Evolutionary conservation across 2,329 filamentous ascomycete genomes (phyloP), one percentile per base, ranked within the genome.

Genomic region (Aspergillus sp.): DNA sequence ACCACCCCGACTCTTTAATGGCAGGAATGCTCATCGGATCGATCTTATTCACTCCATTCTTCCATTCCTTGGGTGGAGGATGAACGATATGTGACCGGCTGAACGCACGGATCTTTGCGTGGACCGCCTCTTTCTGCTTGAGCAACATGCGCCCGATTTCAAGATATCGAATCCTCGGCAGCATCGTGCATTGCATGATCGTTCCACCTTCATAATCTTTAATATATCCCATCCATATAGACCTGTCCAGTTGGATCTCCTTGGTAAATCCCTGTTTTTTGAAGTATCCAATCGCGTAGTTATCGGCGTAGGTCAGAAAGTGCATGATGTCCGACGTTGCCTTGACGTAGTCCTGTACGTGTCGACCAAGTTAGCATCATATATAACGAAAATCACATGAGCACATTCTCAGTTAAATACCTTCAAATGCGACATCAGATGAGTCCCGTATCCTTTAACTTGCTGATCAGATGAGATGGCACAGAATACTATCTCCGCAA

Each of bases 251-350:
- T 0, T 93, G 96, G 63, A 99, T 98, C 68, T 99, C 93, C 73
- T 99, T 99, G 2, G 95, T 98, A 71, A 99, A 99, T 0, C 95
- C 95, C 73, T 99, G 95, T 73, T 99, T 99, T 75, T 98, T 96
- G 77, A 99, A 99, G 75, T 98, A 99, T 11, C 95, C 95, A 64
- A 96, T 99, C 40, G 95, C 95, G 70, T 98, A 98, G 75, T 99
- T 99, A 75, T 99, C 95, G 63, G 95, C 95, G 70, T 99, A 99
- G 1, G 95, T 99, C 2, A 99, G 82, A 75, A 99, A 99, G 75
- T 99, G 93, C 93, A 97, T 98, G 48, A 99, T 93, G 64, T 93
- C 88, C 54, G 91, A 96, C 1, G 93, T 97, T 6, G 93, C 93
- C 75, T 96, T 97, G 73, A 99, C 95, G 68, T 97, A 99, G 79